phyloP scores from a whole-genome alignment of 768 basidiomycete species.

The Phlebiopsis gigantea region DNA sequence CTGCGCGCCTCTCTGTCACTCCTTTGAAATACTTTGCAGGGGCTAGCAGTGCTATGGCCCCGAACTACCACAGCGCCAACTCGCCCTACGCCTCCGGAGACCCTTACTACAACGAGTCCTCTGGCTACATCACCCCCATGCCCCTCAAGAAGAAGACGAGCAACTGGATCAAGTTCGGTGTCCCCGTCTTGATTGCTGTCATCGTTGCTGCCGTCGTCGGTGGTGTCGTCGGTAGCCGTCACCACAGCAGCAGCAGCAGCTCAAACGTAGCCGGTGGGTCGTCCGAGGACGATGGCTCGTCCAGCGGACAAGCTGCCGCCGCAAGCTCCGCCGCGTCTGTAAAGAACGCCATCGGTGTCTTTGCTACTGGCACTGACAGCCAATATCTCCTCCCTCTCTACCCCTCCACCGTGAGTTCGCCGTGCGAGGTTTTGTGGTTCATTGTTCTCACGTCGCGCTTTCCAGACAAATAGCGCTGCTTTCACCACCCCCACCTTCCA shows the following conservation, averaged over 20 bases:
- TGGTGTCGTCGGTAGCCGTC: conserved; percentile 71
- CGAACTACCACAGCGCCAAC: conserved; percentile 33
- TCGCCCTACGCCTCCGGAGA: conserved; percentile 57
- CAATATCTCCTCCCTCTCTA: conserved; percentile 81
- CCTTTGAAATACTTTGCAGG: conserved; percentile 5
- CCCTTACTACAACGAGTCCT: conserved; percentile 64
- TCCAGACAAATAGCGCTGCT: conserved; percentile 68
- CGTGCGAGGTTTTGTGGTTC: not conserved
- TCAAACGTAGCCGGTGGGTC: conserved; percentile 17
- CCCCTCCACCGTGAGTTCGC: conserved; percentile 72
- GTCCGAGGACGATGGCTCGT: conserved; percentile 18
- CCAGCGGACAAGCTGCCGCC: conserved; percentile 32
- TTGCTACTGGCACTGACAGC: conserved; percentile 75
- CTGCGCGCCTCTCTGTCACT: conserved; percentile 15
- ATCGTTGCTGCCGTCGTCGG: conserved; percentile 68
- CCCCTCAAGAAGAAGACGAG: conserved; percentile 48
- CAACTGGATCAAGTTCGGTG: conserved; percentile 72
- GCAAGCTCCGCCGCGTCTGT: conserved; percentile 53
- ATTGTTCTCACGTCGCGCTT: not conserved
- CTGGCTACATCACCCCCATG: conserved; percentile 59
- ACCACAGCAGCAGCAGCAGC: conserved; percentile 36
- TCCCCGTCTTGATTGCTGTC: conserved; percentile 60
- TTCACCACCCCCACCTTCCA: conserved; percentile 71
- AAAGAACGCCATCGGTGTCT: conserved; percentile 58
- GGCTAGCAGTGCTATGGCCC: conserved; percentile 30